Evolutionary conservation across 2,329 filamentous ascomycete genomes (phyloP), one percentile per base, ranked within the genome.

Genomic region (Beauveria asiatica): DNA sequence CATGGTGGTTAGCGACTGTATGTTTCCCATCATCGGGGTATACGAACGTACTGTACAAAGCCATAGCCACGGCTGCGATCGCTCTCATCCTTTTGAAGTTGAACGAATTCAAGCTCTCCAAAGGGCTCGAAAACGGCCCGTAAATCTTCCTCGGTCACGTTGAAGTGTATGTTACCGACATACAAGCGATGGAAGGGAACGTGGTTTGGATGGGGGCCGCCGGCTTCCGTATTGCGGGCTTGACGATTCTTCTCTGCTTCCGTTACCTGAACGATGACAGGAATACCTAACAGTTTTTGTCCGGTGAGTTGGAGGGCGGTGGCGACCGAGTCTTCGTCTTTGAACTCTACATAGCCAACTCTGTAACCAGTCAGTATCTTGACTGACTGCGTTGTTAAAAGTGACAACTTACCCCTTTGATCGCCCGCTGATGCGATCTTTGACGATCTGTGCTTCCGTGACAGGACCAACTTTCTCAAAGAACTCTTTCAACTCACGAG

Each of bases 191-290:
- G 94, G 80, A 97, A 97, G 25, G 94, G 94, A 62, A 96, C 88
- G 63, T 90, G 88, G 72, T 92, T 92, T 62, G 88, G 86, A 67
- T 90, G 84, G 62, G 77, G 79, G 65, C 82, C 85, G 65, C 82
- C 81, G 56, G 83, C 78, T 68, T 94, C 89, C 57, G 89, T 84
- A 65, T 84, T 93, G 67, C 93, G 91, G 65, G 92, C 91, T 80
- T 96, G 93, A 68, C 94, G 92, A 73, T 99, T 99, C 82, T 99
- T 99, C 76, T 99, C 95, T 73, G 94, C 95, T 81, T 99, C 94
- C 69, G 94, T 97, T 73, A 96, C 86, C 77, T 97, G 93, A 59
- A 93, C 95, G 70, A 99, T 99, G 73, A 99, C 95, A 62, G 94
- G 94, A 67, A 99, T 97, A 82, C 92, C 92, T 88, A 96, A 81